A percentile compares a stretch with the other conserved stretches of the same genome.
Conservation (phyloP, 495 filamentous ascomycete species). For the Ramalina peruviana region DNA sequence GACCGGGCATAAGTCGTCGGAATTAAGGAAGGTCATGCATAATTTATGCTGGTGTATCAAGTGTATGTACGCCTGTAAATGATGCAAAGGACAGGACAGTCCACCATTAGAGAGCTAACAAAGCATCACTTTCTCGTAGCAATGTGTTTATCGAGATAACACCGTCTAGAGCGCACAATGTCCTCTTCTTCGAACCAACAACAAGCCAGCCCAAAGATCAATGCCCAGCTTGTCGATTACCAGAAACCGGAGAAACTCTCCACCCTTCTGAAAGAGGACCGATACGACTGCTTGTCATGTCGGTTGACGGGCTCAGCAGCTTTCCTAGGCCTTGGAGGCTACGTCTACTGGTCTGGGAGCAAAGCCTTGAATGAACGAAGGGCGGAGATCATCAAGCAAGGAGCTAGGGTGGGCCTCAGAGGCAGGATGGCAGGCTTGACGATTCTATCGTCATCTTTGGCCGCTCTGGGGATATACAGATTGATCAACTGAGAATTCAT, state of each 20-base stretch:
- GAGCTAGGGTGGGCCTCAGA: slow-evolving; percentile 64
- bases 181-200: neutral
- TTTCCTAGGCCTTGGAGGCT: slow-evolving; percentile 79
- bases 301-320: slow-evolving; percentile 60
- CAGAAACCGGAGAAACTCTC: slow-evolving; percentile 38
- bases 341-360: slow-evolving; percentile 73
- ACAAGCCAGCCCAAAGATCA: neutral
- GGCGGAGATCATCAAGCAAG: slow-evolving; percentile 51
- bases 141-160: too few relatives aligned
- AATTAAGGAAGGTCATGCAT: too few relatives aligned
- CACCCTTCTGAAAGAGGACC: slow-evolving; percentile 43
- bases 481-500: slow-evolving; percentile 33
- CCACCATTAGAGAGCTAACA: too few relatives aligned
- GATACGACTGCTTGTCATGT: slow-evolving; percentile 57
- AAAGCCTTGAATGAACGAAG: slow-evolving; percentile 57
- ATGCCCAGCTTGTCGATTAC: slow-evolving; percentile 25
- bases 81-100: too few relatives aligned
- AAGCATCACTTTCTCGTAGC: too few relatives aligned
- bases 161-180: too few relatives aligned
- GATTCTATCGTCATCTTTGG: slow-evolving; percentile 52
- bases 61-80: too few relatives aligned
- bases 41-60: too few relatives aligned
- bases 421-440: slow-evolving; percentile 56
- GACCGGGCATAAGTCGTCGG: too few relatives aligned
- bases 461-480: slow-evolving; percentile 52